Evolutionary conservation across 805 yeast genomes (phyloP), one percentile per base, ranked within the genome.

Genomic region (Yarrowia phangngaensis): DNA sequence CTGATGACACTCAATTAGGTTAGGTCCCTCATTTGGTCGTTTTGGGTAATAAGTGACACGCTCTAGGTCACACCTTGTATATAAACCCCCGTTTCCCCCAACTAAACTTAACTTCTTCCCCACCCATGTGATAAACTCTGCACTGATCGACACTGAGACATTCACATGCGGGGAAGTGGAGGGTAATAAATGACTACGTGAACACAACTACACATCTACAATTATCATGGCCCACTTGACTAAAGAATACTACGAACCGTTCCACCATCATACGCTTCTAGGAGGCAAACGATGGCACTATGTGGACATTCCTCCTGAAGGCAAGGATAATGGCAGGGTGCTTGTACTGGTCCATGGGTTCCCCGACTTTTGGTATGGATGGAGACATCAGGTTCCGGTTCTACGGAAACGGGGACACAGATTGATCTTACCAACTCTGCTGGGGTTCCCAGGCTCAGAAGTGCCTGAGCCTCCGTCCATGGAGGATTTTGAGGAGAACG

Each of bases 291-390:
- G 50, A 46, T 46, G 50, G 50, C 50, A 46, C 20, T 46, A 46
- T 19, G n/a, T 46, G 16, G 50, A 46, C 22, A 46, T 46, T 36
- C 50, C 50, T 36, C 49, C 50, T 14, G 43, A 32, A 31, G 47
- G 47, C 9, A 46, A 46, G 15, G 48, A 33, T 16, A 41, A 41
- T 12, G 35, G 35, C 7, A 34, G 48, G 17, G 50, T 46, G 20
- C 31, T 46, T 13, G 50, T 46, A 8, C 24, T 46, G 24, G 47
- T 46, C 32, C 50, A 46, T 15, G 50, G 50, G 1, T 46, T 46
- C 16, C 50, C 50, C 24, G 50, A 46, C 19, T 34, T 46, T 22
- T 46, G 50, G 50, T 46, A 46, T 31, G 50, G 50, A 16, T 46
- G 47, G 43, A 20, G 50, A 11, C 50, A 46, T 20, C 50, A 46